Conservation (phyloP, 139 green algal species). For the Chlorella sp. region DNA sequence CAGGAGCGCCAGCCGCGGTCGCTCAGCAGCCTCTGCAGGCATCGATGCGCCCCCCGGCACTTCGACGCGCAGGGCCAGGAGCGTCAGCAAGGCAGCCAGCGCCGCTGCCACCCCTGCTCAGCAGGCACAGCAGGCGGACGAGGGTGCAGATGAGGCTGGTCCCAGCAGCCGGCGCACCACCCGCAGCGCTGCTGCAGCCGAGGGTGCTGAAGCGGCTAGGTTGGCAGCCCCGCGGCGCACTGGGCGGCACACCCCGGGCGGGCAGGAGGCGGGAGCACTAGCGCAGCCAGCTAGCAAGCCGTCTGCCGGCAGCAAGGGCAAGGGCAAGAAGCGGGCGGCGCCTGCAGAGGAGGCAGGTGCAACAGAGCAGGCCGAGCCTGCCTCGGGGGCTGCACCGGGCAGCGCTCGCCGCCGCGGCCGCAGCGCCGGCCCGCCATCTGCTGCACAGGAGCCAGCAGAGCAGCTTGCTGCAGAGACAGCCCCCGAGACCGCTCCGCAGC, state of each 20-base stretch:
- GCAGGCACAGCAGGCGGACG: neutral
- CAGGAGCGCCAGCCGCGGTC: neutral
- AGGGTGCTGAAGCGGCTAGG: neutral
- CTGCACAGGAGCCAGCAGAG: no score
- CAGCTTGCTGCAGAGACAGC: no score
- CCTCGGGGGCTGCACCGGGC: neutral
- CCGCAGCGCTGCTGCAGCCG: neutral
- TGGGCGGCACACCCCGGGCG: neutral
- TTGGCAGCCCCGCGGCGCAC: neutral
- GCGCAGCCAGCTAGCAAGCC: neutral
- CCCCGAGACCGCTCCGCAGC: no score
- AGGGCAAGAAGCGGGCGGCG: neutral
- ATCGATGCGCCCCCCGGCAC: neutral
- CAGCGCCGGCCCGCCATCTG: no score
- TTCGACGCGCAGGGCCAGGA: neutral
- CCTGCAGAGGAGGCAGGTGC: neutral
- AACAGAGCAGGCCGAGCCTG: no score
- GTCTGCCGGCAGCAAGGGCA: neutral
- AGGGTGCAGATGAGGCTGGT: neutral
- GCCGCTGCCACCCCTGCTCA: neutral
- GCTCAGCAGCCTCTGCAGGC: neutral
- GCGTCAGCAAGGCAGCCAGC: neutral
- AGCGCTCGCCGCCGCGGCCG: no score
- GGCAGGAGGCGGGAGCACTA: neutral
- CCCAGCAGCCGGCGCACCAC: neutral